phyloP scores from a whole-genome alignment of 73 alveolate species.

The Paramecium pentaurelia region DNA sequence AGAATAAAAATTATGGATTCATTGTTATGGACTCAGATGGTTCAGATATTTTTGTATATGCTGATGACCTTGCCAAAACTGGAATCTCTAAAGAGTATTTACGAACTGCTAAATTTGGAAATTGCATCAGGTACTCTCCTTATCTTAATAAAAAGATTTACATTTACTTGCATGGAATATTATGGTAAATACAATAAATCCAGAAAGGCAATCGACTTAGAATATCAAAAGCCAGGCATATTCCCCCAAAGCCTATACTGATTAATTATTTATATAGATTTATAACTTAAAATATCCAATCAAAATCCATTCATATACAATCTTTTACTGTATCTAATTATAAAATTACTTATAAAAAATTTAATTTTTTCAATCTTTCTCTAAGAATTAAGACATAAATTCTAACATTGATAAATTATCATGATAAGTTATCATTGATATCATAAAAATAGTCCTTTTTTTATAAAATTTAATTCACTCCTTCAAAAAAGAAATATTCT shows the following conservation, averaged over 20 bases:
- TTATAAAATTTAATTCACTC: neutral
- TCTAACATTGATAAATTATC: too few species aligned
- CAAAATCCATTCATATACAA: neutral
- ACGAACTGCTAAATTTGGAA: slow-evolving; percentile 39
- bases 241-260: neutral
- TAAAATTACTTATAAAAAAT: neutral
- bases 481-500: neutral
- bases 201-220: slow-evolving; percentile 57
- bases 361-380: neutral
- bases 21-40: slow-evolving; percentile 79
- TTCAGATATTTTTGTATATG: slow-evolving; percentile 77
- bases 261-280: neutral
- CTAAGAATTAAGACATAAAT: neutral
- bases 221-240: neutral
- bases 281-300: neutral
- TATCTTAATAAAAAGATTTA: slow-evolving; percentile 22
- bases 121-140: slow-evolving; percentile 19
- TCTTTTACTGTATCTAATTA: neutral
- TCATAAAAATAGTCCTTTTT: too few species aligned
- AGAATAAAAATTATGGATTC: slow-evolving; percentile 78
- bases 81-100: slow-evolving; percentile 65
- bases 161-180: slow-evolving; percentile 58
- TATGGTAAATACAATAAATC: slow-evolving; percentile 57
- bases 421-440: too few species aligned
- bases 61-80: slow-evolving; percentile 72